Conservation (phyloP, 1,284 basidiomycete genomes). For the Ustilago lituana region DNA sequence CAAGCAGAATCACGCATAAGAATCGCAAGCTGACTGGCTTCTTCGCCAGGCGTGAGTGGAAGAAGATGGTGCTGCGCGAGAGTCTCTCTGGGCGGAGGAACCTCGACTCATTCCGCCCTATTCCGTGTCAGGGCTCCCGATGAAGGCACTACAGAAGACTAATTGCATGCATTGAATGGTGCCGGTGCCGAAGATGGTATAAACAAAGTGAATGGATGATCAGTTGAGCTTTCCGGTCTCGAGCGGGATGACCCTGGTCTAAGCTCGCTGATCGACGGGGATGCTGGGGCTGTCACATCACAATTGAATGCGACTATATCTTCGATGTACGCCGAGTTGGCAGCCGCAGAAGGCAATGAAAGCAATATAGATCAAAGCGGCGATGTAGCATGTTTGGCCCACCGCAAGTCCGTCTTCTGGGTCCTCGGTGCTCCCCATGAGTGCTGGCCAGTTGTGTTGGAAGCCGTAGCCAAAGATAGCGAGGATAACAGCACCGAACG, state of each 20-base stretch:
- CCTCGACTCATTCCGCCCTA: too few species aligned
- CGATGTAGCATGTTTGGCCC: conserved; percentile 69
- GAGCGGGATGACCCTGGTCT: background rate
- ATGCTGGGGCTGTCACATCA: conserved; percentile 1
- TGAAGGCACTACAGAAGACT: too few species aligned
- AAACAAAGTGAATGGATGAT: background rate
- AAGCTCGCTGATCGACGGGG: background rate
- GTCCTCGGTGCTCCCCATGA: conserved; percentile 70
- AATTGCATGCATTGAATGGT: background rate
- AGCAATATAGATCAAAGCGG: conserved; percentile 70
- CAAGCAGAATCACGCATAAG: too few species aligned
- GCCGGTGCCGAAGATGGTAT: conserved; percentile 2
- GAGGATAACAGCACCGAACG: conserved; percentile 72
- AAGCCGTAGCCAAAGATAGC: conserved; percentile 65
- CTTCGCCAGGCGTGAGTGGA: too few species aligned
- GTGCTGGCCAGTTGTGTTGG: conserved; percentile 68
- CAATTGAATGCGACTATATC: conserved; percentile 63
- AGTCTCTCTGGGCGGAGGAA: too few species aligned
- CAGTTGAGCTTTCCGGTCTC: too few species aligned
- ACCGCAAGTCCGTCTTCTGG: conserved; percentile 70
- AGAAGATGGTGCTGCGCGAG: too few species aligned
- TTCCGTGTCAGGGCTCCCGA: too few species aligned
- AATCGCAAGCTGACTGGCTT: too few species aligned
- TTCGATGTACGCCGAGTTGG: conserved; percentile 66
- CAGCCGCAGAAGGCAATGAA: conserved; percentile 71